Conservation (phyloP, 2,329 filamentous ascomycete genomes). For the Xylariaceae sp. region DNA sequence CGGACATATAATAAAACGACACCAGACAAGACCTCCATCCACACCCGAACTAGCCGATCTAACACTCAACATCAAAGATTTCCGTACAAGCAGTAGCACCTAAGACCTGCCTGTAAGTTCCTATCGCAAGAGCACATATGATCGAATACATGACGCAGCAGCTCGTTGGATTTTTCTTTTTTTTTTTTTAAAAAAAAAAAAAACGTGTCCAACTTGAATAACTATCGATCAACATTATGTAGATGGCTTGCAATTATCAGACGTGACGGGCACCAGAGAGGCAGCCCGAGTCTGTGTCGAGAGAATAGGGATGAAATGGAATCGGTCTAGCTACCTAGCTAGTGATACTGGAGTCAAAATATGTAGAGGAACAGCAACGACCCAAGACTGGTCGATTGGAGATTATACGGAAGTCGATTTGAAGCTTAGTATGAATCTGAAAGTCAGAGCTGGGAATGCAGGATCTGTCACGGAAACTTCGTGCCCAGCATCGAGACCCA, state of each 20-base stretch:
- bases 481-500: conserved; percentile 70
- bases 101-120: background rate
- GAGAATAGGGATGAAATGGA: background rate
- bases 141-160: background rate
- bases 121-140: background rate
- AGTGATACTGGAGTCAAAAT: background rate
- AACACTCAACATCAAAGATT: no score
- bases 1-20: no score
- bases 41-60: no score
- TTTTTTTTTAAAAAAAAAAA: background rate
- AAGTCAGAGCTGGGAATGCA: conserved; percentile 72
- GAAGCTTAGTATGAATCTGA: conserved; percentile 51
- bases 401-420: conserved; percentile 10
- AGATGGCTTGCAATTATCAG: no score
- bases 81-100: no score
- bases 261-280: no score
- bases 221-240: background rate
- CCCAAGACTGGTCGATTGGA: background rate
- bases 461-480: conserved; percentile 90
- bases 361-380: background rate
- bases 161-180: background rate
- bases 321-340: background rate
- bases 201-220: background rate
- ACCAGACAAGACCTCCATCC: no score
- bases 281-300: background rate